Evolutionary conservation across 257 asterid species (phyloP), one percentile per base, ranked within the genome.

Genomic region (Marsdenia floribunda): DNA sequence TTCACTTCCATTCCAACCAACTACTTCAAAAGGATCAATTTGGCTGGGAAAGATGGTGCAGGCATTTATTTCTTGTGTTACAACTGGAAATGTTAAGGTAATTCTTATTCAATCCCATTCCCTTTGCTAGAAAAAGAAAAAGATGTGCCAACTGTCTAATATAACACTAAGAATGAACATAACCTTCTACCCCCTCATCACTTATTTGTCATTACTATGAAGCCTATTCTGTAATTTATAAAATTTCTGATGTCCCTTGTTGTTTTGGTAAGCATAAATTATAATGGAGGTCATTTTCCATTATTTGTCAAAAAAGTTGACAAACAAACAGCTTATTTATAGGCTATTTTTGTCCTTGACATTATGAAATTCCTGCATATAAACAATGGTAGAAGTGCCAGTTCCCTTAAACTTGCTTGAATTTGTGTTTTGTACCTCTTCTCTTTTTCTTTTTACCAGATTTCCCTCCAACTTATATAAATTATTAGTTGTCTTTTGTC

Each of bases 21-120:
- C 80, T 73, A 59, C 87, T 73, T 79, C 83, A 19, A 76, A 84
- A 77, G 82, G 80, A 80, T 78, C 70, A 59, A 82, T 81, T 61
- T 89, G 90, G 90, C 96, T 89, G 61, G 96, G 82, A 75, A 93
- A 83, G 83, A 90, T 90, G 94, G 97, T 93, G 86, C 96, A 93
- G 81, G 84, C 96, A 78, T 89, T 93, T 85, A 88, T 93, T 85
- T 93, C 97, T 70, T 91, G 98, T 85, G 96, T 90, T 81, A 84
- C 96, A 69, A 93, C 97, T 26, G 98, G 98, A 80, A 93, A 93
- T 24, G 97, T 91, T 24, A 93, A 93, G 98, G 98, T 93, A 82
- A 76, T 71, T 59, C 40, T 3, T 3, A 59, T 63, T 55, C 60
- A 64, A 37, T 50, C 40, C 49, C 73, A 47, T 2, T 29, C 33